Percentiles rank a stretch among this genome's conserved stretches.
These are phyloP conservation scores for Trametes elegans DNA, from an alignment of 768 basidiomycete species.

Conservation along the genomic window DNA sequence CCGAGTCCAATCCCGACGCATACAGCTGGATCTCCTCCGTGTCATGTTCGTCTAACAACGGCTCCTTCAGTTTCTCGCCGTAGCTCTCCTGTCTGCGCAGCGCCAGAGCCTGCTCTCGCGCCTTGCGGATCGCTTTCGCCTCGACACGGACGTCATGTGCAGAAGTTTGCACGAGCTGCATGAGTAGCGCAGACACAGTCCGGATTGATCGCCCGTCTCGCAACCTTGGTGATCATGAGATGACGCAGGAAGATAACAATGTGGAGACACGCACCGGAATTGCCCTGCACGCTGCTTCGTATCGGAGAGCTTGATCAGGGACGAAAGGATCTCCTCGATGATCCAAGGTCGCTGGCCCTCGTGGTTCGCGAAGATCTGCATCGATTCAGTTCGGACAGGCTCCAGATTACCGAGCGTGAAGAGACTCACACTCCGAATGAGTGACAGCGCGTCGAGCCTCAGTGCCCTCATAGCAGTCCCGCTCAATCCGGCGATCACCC, in stretches of 20 bases:
- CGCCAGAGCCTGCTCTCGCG: conserved; percentile 58
- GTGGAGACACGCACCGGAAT: conserved; percentile 59
- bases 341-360: conserved; percentile 94
- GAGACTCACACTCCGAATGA: conserved; percentile 76
- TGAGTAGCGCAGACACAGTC: conserved; percentile 86
- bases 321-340: conserved; percentile 93
- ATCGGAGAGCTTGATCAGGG: conserved; percentile 86
- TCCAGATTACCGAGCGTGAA: neutral
- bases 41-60: conserved; percentile 68
- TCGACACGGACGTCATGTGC: conserved; percentile 82
- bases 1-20: conserved; percentile 70
- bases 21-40: conserved; percentile 74
- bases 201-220: conserved; percentile 90
- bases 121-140: conserved; percentile 58
- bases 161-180: conserved; percentile 96
- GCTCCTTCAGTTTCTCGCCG: conserved; percentile 47
- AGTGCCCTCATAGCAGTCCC: conserved; percentile 80
- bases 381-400: neutral
- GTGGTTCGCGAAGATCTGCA: conserved; percentile 86
- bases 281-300: conserved; percentile 88
- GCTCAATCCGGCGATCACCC: conserved; percentile 50
- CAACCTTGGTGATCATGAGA: conserved; percentile 48
- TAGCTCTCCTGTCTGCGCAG: conserved; percentile 64
- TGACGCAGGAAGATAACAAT: neutral
- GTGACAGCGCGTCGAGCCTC: conserved; percentile 74